phyloP scores from a whole-genome alignment of 352 stramenopile genomes.

The Globisporangium takayamanum region DNA sequence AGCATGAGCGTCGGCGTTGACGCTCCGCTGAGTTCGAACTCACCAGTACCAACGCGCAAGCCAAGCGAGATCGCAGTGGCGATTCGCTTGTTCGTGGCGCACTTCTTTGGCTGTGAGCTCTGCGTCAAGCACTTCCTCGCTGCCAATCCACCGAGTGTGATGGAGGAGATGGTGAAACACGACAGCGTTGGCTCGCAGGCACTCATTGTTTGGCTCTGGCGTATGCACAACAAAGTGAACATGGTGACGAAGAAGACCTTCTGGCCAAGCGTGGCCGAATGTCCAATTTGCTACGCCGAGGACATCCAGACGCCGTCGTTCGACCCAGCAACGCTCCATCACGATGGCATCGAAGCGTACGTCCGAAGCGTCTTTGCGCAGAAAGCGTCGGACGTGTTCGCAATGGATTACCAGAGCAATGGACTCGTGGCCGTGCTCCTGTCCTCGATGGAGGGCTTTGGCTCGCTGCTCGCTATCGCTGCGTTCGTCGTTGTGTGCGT shows the following conservation, averaged over 20 bases:
- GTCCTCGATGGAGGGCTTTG: conserved; percentile 36
- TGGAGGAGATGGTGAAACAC: conserved; percentile 29
- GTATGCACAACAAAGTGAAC: conserved; percentile 84
- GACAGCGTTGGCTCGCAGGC: conserved; percentile 34
- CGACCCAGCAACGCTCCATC: conserved; percentile 33
- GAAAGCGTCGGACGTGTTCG: conserved; percentile 38
- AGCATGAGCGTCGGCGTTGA: conserved; percentile 47
- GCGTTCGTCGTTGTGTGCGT: conserved; percentile 15
- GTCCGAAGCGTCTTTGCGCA: conserved; percentile 48
- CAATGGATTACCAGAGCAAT: conserved; percentile 41
- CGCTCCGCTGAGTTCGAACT: conserved; percentile 13
- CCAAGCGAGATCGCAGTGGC: conserved; percentile 47
- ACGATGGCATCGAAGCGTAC: conserved; percentile 50
- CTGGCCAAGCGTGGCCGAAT: conserved; percentile 52
- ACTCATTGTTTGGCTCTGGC: conserved; percentile 70
- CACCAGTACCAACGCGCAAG: conserved; percentile 27
- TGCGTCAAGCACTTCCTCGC: conserved; percentile 69
- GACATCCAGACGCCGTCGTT: conserved; percentile 39
- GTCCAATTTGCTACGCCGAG: conserved; percentile 55
- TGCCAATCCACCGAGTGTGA: conserved; percentile 53
- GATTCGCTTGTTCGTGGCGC: conserved; percentile 65
- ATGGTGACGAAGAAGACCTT: conserved; percentile 57
- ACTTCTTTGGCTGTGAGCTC: conserved; percentile 82
- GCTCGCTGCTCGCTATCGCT: conserved; percentile 8
- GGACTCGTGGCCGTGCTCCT: conserved; percentile 28